Evolutionary conservation across 2,329 filamentous ascomycete genomes (phyloP).

Genomic region (Curvularia lunata): DNA sequence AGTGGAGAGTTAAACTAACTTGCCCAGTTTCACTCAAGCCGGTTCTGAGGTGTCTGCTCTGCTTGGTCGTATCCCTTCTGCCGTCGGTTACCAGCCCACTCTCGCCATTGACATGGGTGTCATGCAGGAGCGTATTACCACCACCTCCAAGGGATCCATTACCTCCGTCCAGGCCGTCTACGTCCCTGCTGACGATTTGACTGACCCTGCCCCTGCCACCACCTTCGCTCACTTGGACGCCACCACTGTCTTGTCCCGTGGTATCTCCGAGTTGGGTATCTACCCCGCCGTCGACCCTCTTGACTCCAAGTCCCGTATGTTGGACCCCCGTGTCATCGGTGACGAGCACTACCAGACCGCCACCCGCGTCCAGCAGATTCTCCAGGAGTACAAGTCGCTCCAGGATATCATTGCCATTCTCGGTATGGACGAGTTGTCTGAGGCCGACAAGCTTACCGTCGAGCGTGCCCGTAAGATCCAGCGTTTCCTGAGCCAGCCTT

Average conservation of each 20-base stretch:
- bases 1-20: neutral
- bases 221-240: conserved; percentile 99
- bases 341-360: conserved; percentile 97
- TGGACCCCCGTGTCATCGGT: conserved; percentile 98
- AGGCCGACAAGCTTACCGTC: conserved; percentile 99
- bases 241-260: conserved; percentile 99
- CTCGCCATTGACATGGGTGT: conserved; percentile 46
- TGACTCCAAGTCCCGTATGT: conserved; percentile 99
- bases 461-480: conserved; percentile 99
- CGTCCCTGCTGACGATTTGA: conserved; percentile 99
- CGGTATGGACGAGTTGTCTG: conserved; percentile 99
- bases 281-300: conserved; percentile 99
- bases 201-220: conserved; percentile 98
- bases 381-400: conserved; percentile 99
- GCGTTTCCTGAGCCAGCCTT: conserved; percentile 99
- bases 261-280: conserved; percentile 99
- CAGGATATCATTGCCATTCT: conserved; percentile 99
- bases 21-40: conserved; percentile 61
- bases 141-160: conserved; percentile 99
- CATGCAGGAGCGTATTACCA: conserved; percentile 99
- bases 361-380: conserved; percentile 96
- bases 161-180: conserved; percentile 99
- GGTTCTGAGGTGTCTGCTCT: conserved; percentile 99
- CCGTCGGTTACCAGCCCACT: conserved; percentile 86
- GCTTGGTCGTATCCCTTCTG: conserved; percentile 99